These are phyloP conservation scores for Kregervanrija fluxuum DNA, from an alignment of 805 yeast genomes.

Conservation along the genomic window DNA sequence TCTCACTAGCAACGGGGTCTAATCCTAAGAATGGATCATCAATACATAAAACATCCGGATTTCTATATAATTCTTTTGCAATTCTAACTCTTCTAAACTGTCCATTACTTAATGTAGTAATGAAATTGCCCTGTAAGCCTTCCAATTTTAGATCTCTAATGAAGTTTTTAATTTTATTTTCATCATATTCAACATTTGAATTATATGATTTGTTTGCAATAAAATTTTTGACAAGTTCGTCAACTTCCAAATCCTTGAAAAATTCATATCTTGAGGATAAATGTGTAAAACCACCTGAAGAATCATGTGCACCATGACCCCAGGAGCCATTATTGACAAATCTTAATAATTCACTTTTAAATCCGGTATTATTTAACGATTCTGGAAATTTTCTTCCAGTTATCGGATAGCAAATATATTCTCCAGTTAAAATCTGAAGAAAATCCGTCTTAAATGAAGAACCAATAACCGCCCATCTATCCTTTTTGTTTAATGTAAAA, in stretches of 20 bases:
- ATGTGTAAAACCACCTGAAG: constrained; percentile 51
- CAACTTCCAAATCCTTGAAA: constrained; percentile 70
- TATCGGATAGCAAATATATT: constrained; percentile 45
- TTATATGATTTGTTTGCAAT: constrained; percentile 50
- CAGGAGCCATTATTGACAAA: constrained; percentile 29
- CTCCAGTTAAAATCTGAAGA: constrained; percentile 49
- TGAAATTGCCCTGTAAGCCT: constrained; percentile 63
- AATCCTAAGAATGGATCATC: constrained; percentile 93
- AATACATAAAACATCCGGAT: constrained; percentile 60
- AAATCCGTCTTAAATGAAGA: constrained; percentile 44
- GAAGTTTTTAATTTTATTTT: constrained; percentile 33
- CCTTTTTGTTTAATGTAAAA: constrained; percentile 30
- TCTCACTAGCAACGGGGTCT: constrained; percentile 63
- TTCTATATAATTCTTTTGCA: constrained; percentile 61
- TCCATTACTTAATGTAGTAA: constrained; percentile 86
- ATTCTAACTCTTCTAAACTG: constrained; percentile 87
- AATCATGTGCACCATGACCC: constrained; percentile 31
- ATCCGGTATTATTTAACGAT: constrained; percentile 35
- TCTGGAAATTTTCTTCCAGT: constrained; percentile 49
- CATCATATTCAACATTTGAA: constrained; percentile 30
- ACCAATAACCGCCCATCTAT: constrained; percentile 52
- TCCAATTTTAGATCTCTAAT: constrained; percentile 45
- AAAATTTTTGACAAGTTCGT: constrained; percentile 57
- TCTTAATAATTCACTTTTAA: constrained; percentile 34
- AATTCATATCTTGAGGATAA: constrained; percentile 85